Evolutionary conservation across 495 filamentous ascomycete species (phyloP), one percentile per base, ranked within the genome.

Genomic region (Bacidia rubella): DNA sequence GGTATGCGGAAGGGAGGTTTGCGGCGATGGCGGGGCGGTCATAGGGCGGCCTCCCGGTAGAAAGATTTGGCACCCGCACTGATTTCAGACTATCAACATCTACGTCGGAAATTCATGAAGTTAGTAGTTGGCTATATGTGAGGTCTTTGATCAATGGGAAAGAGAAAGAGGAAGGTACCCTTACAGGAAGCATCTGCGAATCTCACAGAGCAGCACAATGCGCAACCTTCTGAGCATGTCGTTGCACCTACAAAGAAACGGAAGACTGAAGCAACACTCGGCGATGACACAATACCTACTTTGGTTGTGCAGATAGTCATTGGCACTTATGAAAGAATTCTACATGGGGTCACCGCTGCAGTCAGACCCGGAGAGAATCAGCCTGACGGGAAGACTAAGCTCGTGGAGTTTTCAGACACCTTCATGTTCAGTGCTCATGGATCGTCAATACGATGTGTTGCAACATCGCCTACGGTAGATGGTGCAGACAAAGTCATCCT

Each of bases 341-440:
- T 99, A 40, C 92, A 99, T 67, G 93, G 93, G 56, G 75, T 97
- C 62, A 87, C 86, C 1, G 90, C 83, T 4, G 77, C 78, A 0
- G 71, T 95, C 49, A 71, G 61, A 12, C 7, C 23, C 39, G 32
- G 60, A 19, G 11, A 22, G 23, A 49, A 63, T 32, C 49, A 61
- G 5, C 15, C 59, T 50, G 7, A 57, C 60, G 53, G 65, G 9
- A 62, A 65, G 20, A 54, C 66, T 2, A 41, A 59, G 24, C 52
- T 69, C 11, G 74, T 82, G 58, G 68, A 82, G 61, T 97, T 96
- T 64, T 74, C 85, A 54, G 92, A 99, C 67, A 90, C 84, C 5
- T 99, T 99, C 70, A 78, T 99, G 51, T 95, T 99, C 74, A 83
- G 86, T 65, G 88, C 93, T 22, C 92, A 99, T 70, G 73, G 78